Base-by-base conservation (phyloP, 2,329 filamentous ascomycete genomes). In the Diaporthe capsici region DNA sequence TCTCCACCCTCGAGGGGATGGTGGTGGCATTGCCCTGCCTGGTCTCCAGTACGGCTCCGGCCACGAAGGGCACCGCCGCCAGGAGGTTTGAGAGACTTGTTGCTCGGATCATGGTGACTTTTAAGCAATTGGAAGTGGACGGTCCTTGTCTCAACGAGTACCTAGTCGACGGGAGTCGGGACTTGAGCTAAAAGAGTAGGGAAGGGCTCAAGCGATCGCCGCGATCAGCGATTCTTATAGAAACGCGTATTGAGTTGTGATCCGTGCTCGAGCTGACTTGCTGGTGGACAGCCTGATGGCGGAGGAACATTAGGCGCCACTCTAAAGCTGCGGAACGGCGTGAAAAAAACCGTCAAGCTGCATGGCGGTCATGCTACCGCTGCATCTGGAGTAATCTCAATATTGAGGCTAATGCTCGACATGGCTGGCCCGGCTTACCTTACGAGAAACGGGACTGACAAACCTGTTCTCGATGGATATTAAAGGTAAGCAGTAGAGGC, bases 11-110 rank as follows among this genome's bases (percentile, higher is more conserved):
- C 3, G 76, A 77, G 5, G 76, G 55, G 47, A 73, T 75, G 1
- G 55, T 73, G 31, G 72, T 75, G 28, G 58, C n/a, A n/a, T 72
- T 75, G 42, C 39, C 37, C 53, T 63, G 68, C 17, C 72, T 67
- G 65, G 42, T 39, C 2, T 57, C 57, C 15, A 71, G 57, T 6
- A 60, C 22, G 25, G 47, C 31, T 15, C 67, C 58, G 13, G 72
- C 42, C 42, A 58, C 75, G 17, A n/a, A 31, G 7, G 72, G 51
- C 25, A 51, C 53, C 13, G 57, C 22, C 6, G 53, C 25, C n/a
- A 76, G 17, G 12, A 76, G 72, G n/a, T 2, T 63, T 3, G 68
- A 20, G 3, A 74, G 25, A 12, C 44, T 6, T 5, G 15, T 13
- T 25, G 37, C 2, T 51, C 49, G 47, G 71, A 51, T 53, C 22